A percentile compares a stretch with the other conserved stretches of the same genome.
Conservation (phyloP, 805 yeast genomes). For the Myxozyma udenii region DNA sequence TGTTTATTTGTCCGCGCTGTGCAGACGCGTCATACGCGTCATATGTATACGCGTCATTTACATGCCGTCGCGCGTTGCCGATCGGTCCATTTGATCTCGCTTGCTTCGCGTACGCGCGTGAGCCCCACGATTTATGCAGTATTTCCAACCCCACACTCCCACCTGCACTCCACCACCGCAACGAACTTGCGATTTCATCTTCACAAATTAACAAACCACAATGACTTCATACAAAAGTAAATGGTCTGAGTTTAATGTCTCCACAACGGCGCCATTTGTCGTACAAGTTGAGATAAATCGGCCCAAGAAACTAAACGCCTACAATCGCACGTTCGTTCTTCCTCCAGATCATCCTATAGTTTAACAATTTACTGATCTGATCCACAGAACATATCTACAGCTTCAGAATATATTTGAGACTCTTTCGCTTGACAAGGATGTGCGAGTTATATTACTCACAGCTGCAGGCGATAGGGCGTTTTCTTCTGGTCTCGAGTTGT, state of each 20-base stretch:
- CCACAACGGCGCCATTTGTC: constrained; percentile 47
- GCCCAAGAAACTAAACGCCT: constrained; percentile 59
- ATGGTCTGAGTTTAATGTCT: constrained; percentile 38
- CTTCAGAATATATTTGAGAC: constrained; percentile 48
- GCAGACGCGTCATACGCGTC: no score
- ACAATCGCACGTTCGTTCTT: constrained; percentile 34
- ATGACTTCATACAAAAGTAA: no score
- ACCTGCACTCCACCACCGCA: no score
- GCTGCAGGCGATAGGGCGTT: constrained; percentile 55
- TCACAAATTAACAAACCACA: no score
- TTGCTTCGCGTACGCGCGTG: no score
- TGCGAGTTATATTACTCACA: constrained; percentile 56
- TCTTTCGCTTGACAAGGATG: constrained; percentile 46
- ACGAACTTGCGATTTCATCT: no score
- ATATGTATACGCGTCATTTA: no score
- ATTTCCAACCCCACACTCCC: no score
- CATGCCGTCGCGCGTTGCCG: no score
- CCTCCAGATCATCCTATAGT: not conserved
- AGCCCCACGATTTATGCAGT: no score
- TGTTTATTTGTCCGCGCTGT: no score
- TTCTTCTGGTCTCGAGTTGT: constrained; percentile 63
- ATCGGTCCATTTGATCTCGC: no score
- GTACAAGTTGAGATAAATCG: constrained; percentile 61
- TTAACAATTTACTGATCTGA: not conserved
- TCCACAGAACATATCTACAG: constrained; percentile 53